Evolutionary conservation across 768 basidiomycete species (phyloP), one percentile per base, ranked within the genome.

Genomic region (Chalciporus chontae): DNA sequence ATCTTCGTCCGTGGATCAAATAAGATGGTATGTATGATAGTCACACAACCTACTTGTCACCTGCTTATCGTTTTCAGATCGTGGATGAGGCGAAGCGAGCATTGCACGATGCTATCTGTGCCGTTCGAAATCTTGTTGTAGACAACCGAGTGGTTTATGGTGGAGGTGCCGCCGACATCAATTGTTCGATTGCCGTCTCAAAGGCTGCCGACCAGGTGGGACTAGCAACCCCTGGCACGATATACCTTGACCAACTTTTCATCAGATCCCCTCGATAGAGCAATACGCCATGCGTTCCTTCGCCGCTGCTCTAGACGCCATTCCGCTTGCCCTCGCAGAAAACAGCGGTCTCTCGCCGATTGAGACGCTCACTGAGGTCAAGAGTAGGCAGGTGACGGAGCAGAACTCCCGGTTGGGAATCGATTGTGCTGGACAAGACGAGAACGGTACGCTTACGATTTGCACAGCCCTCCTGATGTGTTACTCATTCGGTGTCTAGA

Each of bases 231-330:
- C 7, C n/a, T 36, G 19, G 31, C 9, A 3, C 7, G n/a, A 8
- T 14, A 37, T 10, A 8, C 34, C 21, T n/a, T 44, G 48, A 47
- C 37, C 56, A 32, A 47, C 38, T 18, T 40, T 31, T 42, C 15
- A 39, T 21, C 13, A 94, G 90, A 95, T 96, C 57, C 87, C 96
- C 1, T 80, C 92, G 24, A 97, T 99, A 62, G 96, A 99, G 71
- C 96, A 99, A 75, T 99, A 99, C 64, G 96, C 96, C 3, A 97
- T 99, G 94, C 87, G 95, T 43, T 94, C 96, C n/a, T 99, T 98
- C 67, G 80, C 96, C 4, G 89, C 90, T 29, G 95, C 96, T 13
- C 75, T 99, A 8, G 96, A 99, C 61, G 80, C 93, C n/a, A 73
- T 98, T 43, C 96, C 96, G 3, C 80, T 99, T 11, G 96, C 96